Evolutionary conservation across 2,329 filamentous ascomycete genomes (phyloP).

Genomic region (Neocatenulostroma microsporum): DNA sequence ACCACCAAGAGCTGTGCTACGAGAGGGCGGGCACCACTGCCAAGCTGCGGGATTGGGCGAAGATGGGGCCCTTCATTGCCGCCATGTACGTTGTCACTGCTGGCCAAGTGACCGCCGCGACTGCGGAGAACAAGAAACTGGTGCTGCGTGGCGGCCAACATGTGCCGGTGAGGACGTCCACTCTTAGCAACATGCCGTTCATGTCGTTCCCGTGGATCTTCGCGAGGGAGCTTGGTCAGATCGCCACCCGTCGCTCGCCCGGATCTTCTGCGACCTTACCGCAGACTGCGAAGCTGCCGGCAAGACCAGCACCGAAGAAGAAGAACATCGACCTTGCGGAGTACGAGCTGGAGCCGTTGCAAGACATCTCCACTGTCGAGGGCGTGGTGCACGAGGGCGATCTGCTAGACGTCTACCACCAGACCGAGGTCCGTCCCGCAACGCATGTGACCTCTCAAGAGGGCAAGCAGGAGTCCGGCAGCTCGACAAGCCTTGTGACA

Average conservation of each 20-base stretch:
- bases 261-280: neutral
- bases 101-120: constrained; percentile 56
- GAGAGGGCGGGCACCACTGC: constrained; percentile 48
- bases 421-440: neutral
- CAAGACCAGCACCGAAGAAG: neutral
- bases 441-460: too few species aligned
- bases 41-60: constrained; percentile 39
- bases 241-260: constrained; percentile 45
- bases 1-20: constrained; percentile 60
- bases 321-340: constrained; percentile 8
- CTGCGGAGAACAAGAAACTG: constrained; percentile 42
- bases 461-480: too few species aligned
- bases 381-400: constrained; percentile 15
- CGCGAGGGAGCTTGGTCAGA: constrained; percentile 58
- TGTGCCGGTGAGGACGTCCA: constrained; percentile 33
- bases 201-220: constrained; percentile 97
- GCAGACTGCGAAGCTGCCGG: neutral
- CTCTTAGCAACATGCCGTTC: constrained; percentile 58
- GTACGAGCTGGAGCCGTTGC: constrained; percentile 11
- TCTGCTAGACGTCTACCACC: constrained; percentile 6
- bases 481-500: too few species aligned
- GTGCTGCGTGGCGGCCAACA: constrained; percentile 33
- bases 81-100: constrained; percentile 84
- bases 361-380: constrained; percentile 7
- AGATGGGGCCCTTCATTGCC: constrained; percentile 64